Evolutionary conservation across 176 grass and related monocot genomes (phyloP).

Genomic region (Lolium multiflorum): DNA sequence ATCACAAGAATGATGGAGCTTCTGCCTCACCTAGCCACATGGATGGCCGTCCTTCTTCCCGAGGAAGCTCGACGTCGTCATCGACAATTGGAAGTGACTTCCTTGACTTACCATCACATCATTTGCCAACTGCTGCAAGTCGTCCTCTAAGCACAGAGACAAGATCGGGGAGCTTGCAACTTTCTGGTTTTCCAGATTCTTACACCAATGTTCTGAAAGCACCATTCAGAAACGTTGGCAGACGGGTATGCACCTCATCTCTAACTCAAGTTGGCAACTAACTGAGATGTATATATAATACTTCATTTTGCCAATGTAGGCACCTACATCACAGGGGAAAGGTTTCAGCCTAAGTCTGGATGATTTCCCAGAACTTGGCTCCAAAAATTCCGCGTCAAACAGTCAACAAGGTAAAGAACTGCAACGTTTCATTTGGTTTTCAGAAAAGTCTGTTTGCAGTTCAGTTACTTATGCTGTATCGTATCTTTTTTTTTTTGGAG

Average conservation of each 20-base stretch:
- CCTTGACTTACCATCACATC: conserved; percentile 54
- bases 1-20: conserved; percentile 53
- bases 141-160: conserved; percentile 55
- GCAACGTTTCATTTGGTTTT: conserved; percentile 5
- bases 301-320: conserved; percentile 38
- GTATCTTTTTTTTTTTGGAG: background rate
- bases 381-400: conserved; percentile 34
- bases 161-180: conserved; percentile 57
- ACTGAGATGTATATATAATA: conserved; percentile 3
- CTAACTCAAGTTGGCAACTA: background rate
- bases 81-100: conserved; percentile 44
- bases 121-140: conserved; percentile 30
- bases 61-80: conserved; percentile 63
- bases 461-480: background rate
- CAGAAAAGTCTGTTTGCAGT: conserved; percentile 30
- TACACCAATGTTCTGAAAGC: conserved; percentile 28
- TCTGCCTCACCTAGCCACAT: conserved; percentile 50
- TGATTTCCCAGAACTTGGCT: conserved; percentile 79
- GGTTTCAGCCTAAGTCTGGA: conserved; percentile 66
- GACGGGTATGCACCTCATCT: conserved; percentile 4
- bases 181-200: conserved; percentile 61
- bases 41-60: conserved; percentile 50
- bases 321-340: conserved; percentile 41
- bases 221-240: conserved; percentile 26
- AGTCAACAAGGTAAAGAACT: conserved; percentile 24